Evolutionary conservation across 2,329 filamentous ascomycete genomes (phyloP).

Genomic region (Alternaria arbusti): DNA sequence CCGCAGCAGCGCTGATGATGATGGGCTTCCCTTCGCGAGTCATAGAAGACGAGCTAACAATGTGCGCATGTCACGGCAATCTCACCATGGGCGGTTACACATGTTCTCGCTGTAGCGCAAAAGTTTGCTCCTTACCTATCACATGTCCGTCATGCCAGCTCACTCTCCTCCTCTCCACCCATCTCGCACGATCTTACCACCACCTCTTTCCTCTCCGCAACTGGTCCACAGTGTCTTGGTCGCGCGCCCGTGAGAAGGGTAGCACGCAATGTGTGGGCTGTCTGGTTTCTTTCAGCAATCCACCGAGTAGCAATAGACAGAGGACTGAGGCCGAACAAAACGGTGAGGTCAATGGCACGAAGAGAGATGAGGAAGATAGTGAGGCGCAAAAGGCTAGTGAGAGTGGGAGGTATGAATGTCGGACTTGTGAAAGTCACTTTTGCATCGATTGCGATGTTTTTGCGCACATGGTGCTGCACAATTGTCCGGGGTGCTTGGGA

Average conservation of each 20-base stretch:
- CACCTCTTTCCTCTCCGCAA: conserved; percentile 67
- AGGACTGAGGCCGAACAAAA: conserved; percentile 17
- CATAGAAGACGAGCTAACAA: conserved; percentile 72
- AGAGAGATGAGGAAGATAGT: conserved; percentile 36
- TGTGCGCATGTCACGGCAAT: conserved; percentile 90
- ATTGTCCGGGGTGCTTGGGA: conserved; percentile 86
- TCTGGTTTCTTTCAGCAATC: conserved; percentile 70
- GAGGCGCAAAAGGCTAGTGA: conserved; percentile 67
- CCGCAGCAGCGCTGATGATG: conserved; percentile 73
- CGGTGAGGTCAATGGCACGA: conserved; percentile 16
- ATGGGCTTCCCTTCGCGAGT: conserved; percentile 96
- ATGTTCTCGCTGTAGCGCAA: conserved; percentile 85
- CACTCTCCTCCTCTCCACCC: conserved; percentile 89
- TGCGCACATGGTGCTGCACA: conserved; percentile 91
- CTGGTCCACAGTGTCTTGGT: conserved; percentile 90
- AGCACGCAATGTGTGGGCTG: conserved; percentile 77
- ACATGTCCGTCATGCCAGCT: conserved; percentile 92
- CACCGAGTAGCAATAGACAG: conserved; percentile 21
- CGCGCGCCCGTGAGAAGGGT: conserved; percentile 61
- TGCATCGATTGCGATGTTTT: conserved; percentile 98
- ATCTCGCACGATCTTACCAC: conserved; percentile 49
- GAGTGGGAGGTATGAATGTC: conserved; percentile 86
- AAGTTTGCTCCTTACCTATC: conserved; percentile 87
- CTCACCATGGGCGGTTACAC: conserved; percentile 84
- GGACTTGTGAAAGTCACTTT: conserved; percentile 87